phyloP scores from a whole-genome alignment of 768 basidiomycete species.

The Ramaria sp. region DNA sequence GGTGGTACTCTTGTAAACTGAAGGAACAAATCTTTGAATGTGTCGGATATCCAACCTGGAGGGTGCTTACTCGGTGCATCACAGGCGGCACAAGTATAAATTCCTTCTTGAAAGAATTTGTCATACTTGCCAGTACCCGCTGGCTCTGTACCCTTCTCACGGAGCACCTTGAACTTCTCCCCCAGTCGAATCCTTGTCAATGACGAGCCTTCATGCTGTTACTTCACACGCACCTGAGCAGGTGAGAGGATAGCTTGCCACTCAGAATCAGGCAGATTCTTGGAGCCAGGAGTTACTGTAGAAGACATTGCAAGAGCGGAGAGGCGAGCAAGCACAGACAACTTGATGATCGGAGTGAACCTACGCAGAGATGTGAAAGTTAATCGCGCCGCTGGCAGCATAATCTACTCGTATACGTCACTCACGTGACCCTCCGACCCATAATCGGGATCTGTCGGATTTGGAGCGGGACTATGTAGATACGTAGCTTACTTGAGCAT shows the following conservation, averaged over 20 bases:
- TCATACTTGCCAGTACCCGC: constrained; percentile 76
- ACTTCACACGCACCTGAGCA: constrained; percentile 52
- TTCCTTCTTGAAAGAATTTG: constrained; percentile 50
- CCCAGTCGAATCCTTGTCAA: constrained; percentile 1
- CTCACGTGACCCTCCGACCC: no score
- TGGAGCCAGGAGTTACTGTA: not conserved
- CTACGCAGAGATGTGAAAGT: no score
- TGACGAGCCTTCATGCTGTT: not conserved
- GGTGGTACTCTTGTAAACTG: constrained; percentile 73
- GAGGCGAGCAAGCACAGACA: not conserved
- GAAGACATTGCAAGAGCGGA: not conserved
- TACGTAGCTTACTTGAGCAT: no score
- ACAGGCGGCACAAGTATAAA: constrained; percentile 75
- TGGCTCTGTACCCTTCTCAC: constrained; percentile 79
- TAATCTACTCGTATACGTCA: no score
- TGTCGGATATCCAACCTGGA: not conserved
- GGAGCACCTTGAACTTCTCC: constrained; percentile 68
- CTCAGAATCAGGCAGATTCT: constrained; percentile 55
- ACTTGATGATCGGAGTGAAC: not conserved
- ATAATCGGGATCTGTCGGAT: no score
- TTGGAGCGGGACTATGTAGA: no score
- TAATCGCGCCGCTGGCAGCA: no score
- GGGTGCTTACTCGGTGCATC: constrained; percentile 36
- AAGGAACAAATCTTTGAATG: not conserved
- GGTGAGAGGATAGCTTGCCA: constrained; percentile 75